These are phyloP conservation scores for Debaryomyces hansenii DNA, from an alignment of 805 yeast species.

Conservation along the genomic window DNA sequence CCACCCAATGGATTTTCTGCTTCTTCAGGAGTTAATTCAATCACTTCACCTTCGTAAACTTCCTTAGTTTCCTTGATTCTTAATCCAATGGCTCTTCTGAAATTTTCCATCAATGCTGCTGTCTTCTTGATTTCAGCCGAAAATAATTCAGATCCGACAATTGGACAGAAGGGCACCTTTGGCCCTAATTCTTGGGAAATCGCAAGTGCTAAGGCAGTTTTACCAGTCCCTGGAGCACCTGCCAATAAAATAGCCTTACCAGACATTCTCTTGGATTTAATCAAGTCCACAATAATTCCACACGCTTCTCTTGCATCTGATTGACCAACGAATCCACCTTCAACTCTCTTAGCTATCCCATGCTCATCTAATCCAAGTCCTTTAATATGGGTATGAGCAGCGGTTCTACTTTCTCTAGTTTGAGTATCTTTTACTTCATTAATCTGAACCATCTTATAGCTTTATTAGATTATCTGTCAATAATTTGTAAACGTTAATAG, in stretches of 20 bases:
- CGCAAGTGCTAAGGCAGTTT: constrained; percentile 95
- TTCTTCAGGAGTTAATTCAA: constrained; percentile 93
- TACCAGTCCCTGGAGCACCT: constrained; percentile 98
- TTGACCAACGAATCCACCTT: constrained; percentile 89
- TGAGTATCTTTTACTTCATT: constrained; percentile 66
- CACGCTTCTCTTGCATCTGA: constrained; percentile 82
- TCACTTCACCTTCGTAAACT: constrained; percentile 97
- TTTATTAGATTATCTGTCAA: background rate
- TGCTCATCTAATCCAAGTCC: constrained; percentile 93
- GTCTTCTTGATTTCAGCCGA: constrained; percentile 98
- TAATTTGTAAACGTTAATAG: background rate
- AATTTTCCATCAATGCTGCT: constrained; percentile 93
- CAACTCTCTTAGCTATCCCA: constrained; percentile 78
- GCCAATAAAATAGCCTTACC: constrained; percentile 96
- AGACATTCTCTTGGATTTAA: constrained; percentile 87
- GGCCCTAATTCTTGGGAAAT: constrained; percentile 95
- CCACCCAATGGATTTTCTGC: constrained; percentile 97
- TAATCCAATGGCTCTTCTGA: constrained; percentile 93
- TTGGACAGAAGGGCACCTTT: constrained; percentile 96
- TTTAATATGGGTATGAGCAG: constrained; percentile 95
- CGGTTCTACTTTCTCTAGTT: constrained; percentile 67
- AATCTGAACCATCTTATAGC: constrained; percentile 65
- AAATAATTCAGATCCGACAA: constrained; percentile 91
- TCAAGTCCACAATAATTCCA: constrained; percentile 90
- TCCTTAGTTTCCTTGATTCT: constrained; percentile 96